Evolutionary conservation across 495 filamentous ascomycete genomes (phyloP), one percentile per base, ranked within the genome.

Genomic region (Penicillium coprophilum): DNA sequence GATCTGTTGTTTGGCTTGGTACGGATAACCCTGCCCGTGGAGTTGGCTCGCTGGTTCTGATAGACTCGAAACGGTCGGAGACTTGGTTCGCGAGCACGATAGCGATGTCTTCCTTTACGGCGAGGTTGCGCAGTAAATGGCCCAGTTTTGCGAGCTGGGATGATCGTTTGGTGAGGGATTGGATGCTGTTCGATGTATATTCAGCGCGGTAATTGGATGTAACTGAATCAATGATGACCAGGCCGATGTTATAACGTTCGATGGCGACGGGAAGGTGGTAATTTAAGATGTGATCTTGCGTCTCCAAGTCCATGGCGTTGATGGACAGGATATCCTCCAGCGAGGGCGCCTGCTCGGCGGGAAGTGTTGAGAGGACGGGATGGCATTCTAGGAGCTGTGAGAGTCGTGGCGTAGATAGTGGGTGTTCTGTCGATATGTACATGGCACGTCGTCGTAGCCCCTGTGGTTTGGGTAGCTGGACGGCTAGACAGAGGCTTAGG

Each of bases 1-100:
- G 68, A 6, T 49, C 58, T 38, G 55, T 10, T 27, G 32, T 30
- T 43, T 59, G 61, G 50, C 62, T 61, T 2, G 54, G 55, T 9
- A 52, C 48, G 19, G 59, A 63, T 11, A 66, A 57, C 31, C 55
- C 43, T 45, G 58, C 6, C 12, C 58, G 49, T 24, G 61, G 51
- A 12, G 46, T 5, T 9, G 55, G 30, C 9, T 54, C 52, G 13
- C 36, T 34, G 21, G 45, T 51, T 7, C 72, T 60, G 17, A 60
- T 32, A 12, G 63, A 59, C 12, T 77, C 73, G 62, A 98, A 96
- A 7, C 91, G 83, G 73, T 98, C 94, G 5, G 87, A 86, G n/a
- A 98, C 95, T 68, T 98, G 94, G 65, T 98, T 98, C 10, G 92
- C 87, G 1, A 97, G 86, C 4, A 97, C 92, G 28, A 98, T 80